Evolutionary conservation across 83 land plant genomes (phyloP).

Genomic region (Diphasiastrum complanatum): DNA sequence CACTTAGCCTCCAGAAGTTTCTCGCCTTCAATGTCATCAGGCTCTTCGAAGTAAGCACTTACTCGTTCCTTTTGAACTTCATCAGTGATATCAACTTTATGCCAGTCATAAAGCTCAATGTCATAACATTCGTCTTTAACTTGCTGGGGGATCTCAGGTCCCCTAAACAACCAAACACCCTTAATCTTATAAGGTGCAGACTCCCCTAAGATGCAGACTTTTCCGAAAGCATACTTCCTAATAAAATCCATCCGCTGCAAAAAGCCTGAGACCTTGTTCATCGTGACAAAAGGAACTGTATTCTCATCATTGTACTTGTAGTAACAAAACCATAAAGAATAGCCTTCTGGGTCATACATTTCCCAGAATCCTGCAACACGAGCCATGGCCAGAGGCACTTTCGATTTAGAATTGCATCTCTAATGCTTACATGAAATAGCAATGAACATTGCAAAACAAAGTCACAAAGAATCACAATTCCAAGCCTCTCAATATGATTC

Average conservation of each 20-base stretch:
- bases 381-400: not conserved
- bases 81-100: slow-evolving; percentile 2
- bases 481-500: no score
- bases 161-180: slow-evolving; percentile 99
- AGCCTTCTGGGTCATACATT: slow-evolving; percentile 96
- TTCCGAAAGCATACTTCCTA: slow-evolving; percentile 89
- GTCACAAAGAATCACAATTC: no score
- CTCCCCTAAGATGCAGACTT: slow-evolving; percentile 79
- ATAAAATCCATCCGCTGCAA: slow-evolving; percentile 88
- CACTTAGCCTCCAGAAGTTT: slow-evolving; percentile 35
- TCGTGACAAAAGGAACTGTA: slow-evolving; percentile 77
- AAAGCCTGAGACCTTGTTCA: slow-evolving; percentile 94
- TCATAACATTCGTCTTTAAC: slow-evolving; percentile 34
- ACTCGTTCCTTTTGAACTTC: slow-evolving; percentile 6
- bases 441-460: no score
- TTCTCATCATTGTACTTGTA: slow-evolving; percentile 97
- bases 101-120: slow-evolving; percentile 16
- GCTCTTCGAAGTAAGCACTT: slow-evolving; percentile 15
- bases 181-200: slow-evolving; percentile 76
- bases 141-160: slow-evolving; percentile 72
- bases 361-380: slow-evolving; percentile 83
- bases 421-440: no score
- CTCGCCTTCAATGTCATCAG: slow-evolving; percentile 16
- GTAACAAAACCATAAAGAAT: slow-evolving; percentile 96
- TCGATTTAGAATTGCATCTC: no score